Percentiles rank a stretch among this genome's conserved stretches.
phyloP scores from a whole-genome alignment of 257 asterid genomes.

The Marsdenia floribunda region DNA sequence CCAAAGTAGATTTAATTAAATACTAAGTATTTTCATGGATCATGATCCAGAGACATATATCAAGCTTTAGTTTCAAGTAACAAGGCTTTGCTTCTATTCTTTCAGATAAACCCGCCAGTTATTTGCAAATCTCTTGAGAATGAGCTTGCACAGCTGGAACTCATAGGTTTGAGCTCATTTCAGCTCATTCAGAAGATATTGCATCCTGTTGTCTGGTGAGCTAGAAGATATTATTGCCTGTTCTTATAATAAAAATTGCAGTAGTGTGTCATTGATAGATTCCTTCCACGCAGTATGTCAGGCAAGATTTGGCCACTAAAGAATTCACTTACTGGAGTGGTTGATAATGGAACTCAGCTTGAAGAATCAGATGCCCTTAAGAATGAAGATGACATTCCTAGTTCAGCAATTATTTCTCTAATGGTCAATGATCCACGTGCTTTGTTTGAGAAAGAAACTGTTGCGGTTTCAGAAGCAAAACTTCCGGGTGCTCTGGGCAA shows the following conservation, averaged over 20 bases:
- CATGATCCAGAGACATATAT: not conserved
- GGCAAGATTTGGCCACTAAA: constrained; percentile 31
- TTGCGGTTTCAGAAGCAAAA: constrained; percentile 27
- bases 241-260: constrained; percentile 11
- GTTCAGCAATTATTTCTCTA: constrained; percentile 48
- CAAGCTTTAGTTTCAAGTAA: not conserved
- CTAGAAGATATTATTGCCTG: constrained; percentile 9
- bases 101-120: constrained; percentile 47
- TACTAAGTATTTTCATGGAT: not conserved
- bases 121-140: constrained; percentile 65
- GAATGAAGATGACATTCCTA: constrained; percentile 31
- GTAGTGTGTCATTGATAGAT: constrained; percentile 15
- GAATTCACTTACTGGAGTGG: constrained; percentile 24
- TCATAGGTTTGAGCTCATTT: constrained; percentile 60
- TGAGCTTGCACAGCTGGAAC: constrained; percentile 68
- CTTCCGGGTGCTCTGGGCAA: constrained; percentile 16
- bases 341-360: constrained; percentile 19
- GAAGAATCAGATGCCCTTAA: constrained; percentile 25
- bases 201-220: constrained; percentile 57
- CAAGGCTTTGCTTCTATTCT: constrained; percentile 12
- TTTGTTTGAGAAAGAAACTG: constrained; percentile 25
- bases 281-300: constrained; percentile 32
- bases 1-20: not conserved
- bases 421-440: constrained; percentile 68
- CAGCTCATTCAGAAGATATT: constrained; percentile 65